These are phyloP conservation scores for Paramyrothecium sp. DNA, from an alignment of 2,329 filamentous ascomycete species.

Conservation along the genomic window DNA sequence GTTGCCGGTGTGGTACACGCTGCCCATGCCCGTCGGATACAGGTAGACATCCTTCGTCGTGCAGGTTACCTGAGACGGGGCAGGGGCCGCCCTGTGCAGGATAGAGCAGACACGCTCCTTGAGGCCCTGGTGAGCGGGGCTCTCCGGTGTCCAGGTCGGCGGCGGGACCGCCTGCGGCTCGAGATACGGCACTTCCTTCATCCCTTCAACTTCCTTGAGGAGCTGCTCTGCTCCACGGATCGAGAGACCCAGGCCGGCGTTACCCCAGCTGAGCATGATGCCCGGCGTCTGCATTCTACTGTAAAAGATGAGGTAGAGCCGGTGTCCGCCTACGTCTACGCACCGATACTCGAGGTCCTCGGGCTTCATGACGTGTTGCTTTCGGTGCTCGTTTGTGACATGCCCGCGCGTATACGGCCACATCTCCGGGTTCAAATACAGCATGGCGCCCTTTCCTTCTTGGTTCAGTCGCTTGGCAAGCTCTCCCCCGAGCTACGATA, in stretches of 20 bases:
- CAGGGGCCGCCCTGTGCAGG: slow-evolving; percentile 37
- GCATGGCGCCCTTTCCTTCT: slow-evolving; percentile 21
- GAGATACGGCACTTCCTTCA: slow-evolving; percentile 30
- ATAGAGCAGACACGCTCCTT: slow-evolving; percentile 39
- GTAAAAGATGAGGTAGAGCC: slow-evolving; percentile 43
- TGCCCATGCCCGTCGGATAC: slow-evolving; percentile 54
- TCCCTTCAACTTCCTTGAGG: slow-evolving; percentile 30
- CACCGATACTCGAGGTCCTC: slow-evolving; percentile 35
- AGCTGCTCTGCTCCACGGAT: slow-evolving; percentile 44
- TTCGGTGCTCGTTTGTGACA: slow-evolving; percentile 31
- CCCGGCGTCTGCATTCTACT: slow-evolving; percentile 31
- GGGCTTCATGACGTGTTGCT: slow-evolving; percentile 28
- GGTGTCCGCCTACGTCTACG: slow-evolving; percentile 38
- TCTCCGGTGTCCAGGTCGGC: slow-evolving; percentile 38
- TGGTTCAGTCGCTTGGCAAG: slow-evolving; percentile 30
- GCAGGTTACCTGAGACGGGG: slow-evolving; percentile 21
- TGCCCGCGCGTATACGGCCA: slow-evolving; percentile 28
- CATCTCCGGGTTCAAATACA: slow-evolving; percentile 29
- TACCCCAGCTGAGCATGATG: slow-evolving; percentile 43
- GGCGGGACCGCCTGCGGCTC: slow-evolving; percentile 18
- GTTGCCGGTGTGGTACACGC: slow-evolving; percentile 42
- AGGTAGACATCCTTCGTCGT: slow-evolving; percentile 44
- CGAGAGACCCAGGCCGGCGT: slow-evolving; percentile 44
- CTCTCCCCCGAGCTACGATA: slow-evolving; percentile 30
- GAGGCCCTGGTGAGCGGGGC: slow-evolving; percentile 33